phyloP scores from a whole-genome alignment of 1,284 basidiomycete species.

The Bjerkandera adusta region DNA sequence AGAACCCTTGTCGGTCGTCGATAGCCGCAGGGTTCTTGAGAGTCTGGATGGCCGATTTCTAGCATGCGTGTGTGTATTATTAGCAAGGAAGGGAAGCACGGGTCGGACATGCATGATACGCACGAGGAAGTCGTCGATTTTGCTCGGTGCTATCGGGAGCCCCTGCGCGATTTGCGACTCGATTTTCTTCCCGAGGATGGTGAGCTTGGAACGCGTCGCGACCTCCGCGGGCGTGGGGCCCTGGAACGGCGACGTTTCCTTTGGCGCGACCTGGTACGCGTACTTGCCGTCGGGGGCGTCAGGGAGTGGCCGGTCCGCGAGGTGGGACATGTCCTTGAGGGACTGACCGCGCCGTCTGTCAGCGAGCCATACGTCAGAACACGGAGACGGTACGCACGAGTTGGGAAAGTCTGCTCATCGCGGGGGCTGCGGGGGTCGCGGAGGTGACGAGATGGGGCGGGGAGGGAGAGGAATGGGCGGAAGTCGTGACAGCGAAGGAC shows the following conservation, averaged over 20 bases:
- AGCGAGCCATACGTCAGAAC: not conserved
- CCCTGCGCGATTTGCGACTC: slow-evolving; percentile 16
- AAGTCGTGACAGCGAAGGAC: too few relatives aligned
- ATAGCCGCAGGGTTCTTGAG: slow-evolving; percentile 43
- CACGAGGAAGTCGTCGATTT: not conserved
- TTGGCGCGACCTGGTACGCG: slow-evolving; percentile 22
- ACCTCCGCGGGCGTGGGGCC: slow-evolving; percentile 13
- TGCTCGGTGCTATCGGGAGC: slow-evolving; percentile 12
- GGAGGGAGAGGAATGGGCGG: not conserved
- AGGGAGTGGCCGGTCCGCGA: slow-evolving; percentile 21
- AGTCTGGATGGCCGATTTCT: slow-evolving; percentile 49
- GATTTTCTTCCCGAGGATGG: slow-evolving; percentile 16
- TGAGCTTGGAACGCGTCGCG: slow-evolving; percentile 16
- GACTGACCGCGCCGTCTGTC: not conserved
- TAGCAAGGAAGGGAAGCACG: not conserved
- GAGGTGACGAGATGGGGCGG: not conserved
- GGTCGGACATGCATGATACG: not conserved
- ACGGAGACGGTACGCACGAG: not conserved
- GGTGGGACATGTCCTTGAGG: slow-evolving; percentile 20
- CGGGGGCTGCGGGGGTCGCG: not conserved
- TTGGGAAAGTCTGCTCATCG: not conserved
- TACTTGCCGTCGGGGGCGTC: slow-evolving; percentile 26
- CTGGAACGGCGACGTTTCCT: slow-evolving; percentile 10
- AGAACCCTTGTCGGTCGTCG: slow-evolving; percentile 62
- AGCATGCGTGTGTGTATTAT: slow-evolving; percentile 5